Percentiles rank a stretch among this genome's conserved stretches.
These are phyloP conservation scores for Daldinia grandis DNA, from an alignment of 495 filamentous ascomycete genomes.

Conservation along the genomic window DNA sequence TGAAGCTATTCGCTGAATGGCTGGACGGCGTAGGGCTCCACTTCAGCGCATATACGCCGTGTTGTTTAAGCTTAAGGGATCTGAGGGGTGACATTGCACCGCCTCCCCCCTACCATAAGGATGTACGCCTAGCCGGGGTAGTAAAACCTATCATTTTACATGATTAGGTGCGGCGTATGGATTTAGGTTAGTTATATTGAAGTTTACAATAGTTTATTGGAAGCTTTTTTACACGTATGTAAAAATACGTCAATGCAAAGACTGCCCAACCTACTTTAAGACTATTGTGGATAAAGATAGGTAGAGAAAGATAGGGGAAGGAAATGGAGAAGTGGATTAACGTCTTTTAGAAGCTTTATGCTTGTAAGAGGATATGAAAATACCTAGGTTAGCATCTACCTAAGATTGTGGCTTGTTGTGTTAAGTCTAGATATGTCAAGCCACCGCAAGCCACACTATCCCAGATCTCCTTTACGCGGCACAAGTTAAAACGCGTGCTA, in stretches of 20 bases:
- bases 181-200: no score
- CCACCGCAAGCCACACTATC: not conserved
- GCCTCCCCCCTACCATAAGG: not conserved
- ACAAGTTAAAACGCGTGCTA: not conserved
- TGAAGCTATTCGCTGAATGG: not conserved
- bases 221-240: no score
- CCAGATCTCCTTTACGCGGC: not conserved
- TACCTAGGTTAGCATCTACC: no score
- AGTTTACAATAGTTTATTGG: no score
- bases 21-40: not conserved
- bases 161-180: not conserved
- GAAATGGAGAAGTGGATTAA: not conserved
- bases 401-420: no score
- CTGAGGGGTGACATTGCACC: slow-evolving; percentile 2
- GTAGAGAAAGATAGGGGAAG: no score
- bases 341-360: not conserved
- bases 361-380: not conserved
- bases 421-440: no score
- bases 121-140: slow-evolving; percentile 1
- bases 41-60: slow-evolving; percentile 28
- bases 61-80: slow-evolving; percentile 1
- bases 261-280: no score
- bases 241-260: no score
- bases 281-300: no score
- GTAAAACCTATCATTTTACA: not conserved